A percentile compares a stretch with the other conserved stretches of the same genome.
Evolutionary conservation across 305 asterid species (phyloP).

Genomic region (Solanum aculeatissimum): DNA sequence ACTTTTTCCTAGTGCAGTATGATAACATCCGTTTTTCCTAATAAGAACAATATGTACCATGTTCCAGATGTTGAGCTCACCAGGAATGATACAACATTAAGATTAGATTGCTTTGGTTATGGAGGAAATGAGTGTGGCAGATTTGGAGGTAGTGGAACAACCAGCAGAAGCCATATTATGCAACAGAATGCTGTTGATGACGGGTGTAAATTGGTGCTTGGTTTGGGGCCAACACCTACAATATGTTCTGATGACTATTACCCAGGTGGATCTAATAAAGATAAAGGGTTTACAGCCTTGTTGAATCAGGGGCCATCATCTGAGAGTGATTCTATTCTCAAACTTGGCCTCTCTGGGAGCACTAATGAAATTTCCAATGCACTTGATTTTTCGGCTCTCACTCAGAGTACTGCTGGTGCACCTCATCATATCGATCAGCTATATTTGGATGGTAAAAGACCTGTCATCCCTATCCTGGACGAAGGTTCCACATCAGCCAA

Average conservation of each 20-base stretch:
- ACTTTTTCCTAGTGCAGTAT: neutral
- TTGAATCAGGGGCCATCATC: conserved; percentile 18
- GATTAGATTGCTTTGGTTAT: conserved; percentile 65
- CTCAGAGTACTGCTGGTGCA: conserved; percentile 10
- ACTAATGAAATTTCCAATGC: conserved; percentile 34
- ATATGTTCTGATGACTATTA: conserved; percentile 33
- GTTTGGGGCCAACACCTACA: conserved; percentile 82
- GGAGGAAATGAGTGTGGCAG: conserved; percentile 14
- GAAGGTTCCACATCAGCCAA: conserved; percentile 93
- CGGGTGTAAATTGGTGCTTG: conserved; percentile 88
- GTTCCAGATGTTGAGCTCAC: conserved; percentile 32
- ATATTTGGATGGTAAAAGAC: neutral
- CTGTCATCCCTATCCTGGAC: conserved; percentile 37
- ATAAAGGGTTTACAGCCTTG: conserved; percentile 18
- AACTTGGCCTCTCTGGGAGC: conserved; percentile 63
- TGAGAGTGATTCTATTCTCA: conserved; percentile 48
- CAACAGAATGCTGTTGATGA: conserved; percentile 36
- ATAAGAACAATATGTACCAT: conserved; percentile 24
- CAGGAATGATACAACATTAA: conserved; percentile 63
- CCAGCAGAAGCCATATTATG: neutral
- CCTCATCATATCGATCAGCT: conserved; percentile 25
- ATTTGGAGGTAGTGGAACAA: neutral
- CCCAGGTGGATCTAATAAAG: conserved; percentile 20
- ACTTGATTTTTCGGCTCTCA: conserved; percentile 29
- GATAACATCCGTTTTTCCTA: conserved; percentile 13